Base-by-base conservation (phyloP, 306 rosid species). In the Astragalus membranaceus region DNA sequence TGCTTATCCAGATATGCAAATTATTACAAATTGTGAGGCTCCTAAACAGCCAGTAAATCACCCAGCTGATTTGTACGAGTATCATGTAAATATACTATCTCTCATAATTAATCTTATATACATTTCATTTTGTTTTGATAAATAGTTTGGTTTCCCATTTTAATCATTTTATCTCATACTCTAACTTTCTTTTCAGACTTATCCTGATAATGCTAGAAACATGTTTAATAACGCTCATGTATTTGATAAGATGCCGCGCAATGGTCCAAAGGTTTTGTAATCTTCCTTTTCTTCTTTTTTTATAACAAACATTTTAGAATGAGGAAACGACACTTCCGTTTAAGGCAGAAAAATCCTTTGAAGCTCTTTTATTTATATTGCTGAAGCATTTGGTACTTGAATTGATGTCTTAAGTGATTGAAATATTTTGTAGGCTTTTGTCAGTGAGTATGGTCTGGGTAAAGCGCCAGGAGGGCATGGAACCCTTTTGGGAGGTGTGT, bases 361-460 rank as follows among this genome's bases (percentile, higher is more conserved):
- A 52, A 52, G 4, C 68, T 41, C 69, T 8, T 59, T 13, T 57
- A 11, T 53, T 66, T 55, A 48, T 44, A 33, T 39, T 30, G 32
- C 32, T 60, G 61, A 35, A 59, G 17, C 48, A 23, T 55, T 33
- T 53, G 53, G 69, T 20, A 54, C 67, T 12, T 58, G 23, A 54
- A 35, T 56, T 65, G 26, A 8, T 61, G 33, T 43, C 67, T 35
- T 75, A 35, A 59, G 42, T 13, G 26, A 75, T 74, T 57, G 39
- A 17, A 50, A 62, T 53, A 17, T 50, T 77, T 58, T 46, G 55
- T 81, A 94, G 99, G 99, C 97, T 70, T 94, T 94, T 78, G 95
- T 94, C 14, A 94, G 99, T 51, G 99, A 94, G 78, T 94, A 94
- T 80, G 99, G 97, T 12, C 95, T 94, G 68, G 87, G 80, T 78